Evolutionary conservation across 371 early-diverging fungal genomes (phyloP), one percentile per base, ranked within the genome.

Genomic region (Mortierella sp.): DNA sequence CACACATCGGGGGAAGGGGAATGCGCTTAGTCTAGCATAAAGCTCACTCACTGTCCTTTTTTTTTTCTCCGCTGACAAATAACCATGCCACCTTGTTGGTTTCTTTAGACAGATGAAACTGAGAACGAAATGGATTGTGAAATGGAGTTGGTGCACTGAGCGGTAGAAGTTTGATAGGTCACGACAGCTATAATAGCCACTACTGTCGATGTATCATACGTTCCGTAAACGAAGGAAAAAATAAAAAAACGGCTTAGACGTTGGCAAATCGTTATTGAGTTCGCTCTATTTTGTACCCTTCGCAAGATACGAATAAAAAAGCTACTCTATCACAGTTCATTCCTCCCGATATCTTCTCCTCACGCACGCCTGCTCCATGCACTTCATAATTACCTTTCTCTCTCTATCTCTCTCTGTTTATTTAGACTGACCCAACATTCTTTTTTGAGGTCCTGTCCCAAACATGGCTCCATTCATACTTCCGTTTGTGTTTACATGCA

Each of bases 391-490:
- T n/a, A n/a, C n/a, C n/a, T 47, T 12, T 47, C 4, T 9, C 19
- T n/a, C 3, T 19, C 4, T n/a, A 9, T 9, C 15, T 47, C 15
- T 47, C 12, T 47, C 15, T 47, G 6, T 47, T 47, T 47, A 12
- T 47, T 47, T 47, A 6, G 47, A 47, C 47, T 47, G 15, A 47
- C 47, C 47, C 47, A 47, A 47, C 47, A 47, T 47, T 47, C 47
- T 6, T 47, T 47, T 47, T 47, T 17, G 47, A n/a, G n/a, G n/a
- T n/a, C 19, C 47, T 47, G 15, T 47, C 22, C 22, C 19, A 19
- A 17, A 47, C 22, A 47, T 19, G 47, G 47, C 22, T 40, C 47
- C 15, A 17, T n/a, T n/a, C 47, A 47, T n/a, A 47, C 22, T 47
- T 47, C 22, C 47, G 47, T 47, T 13, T 13, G 47, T 47, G 47